phyloP scores from a whole-genome alignment of 176 grass and related monocot species.

The Typha latifolia region DNA sequence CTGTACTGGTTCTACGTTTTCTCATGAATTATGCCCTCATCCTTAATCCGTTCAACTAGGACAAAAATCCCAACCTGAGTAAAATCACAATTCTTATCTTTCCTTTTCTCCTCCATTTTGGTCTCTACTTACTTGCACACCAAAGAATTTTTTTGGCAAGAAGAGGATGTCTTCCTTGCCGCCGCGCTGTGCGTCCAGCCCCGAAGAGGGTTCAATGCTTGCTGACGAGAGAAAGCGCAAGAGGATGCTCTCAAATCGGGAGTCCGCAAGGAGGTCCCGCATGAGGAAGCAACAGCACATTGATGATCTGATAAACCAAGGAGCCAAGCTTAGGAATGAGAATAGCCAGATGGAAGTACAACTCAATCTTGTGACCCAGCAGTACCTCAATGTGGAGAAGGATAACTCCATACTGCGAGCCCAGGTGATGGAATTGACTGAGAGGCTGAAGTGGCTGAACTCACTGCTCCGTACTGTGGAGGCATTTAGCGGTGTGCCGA shows the following conservation, averaged over 20 bases:
- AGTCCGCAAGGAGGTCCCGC: conserved; percentile 65
- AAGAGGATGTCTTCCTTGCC: conserved; percentile 14
- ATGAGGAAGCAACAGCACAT: conserved; percentile 52
- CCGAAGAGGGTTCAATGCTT: conserved; percentile 20
- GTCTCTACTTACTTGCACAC: background rate
- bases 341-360: conserved; percentile 35
- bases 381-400: conserved; percentile 38
- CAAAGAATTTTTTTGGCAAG: background rate
- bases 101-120: background rate
- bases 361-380: conserved; percentile 14
- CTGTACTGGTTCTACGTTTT: conserved; percentile 95
- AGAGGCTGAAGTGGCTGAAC: conserved; percentile 36
- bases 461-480: conserved; percentile 42
- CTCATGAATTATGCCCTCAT: conserved; percentile 34
- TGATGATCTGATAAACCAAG: conserved; percentile 26
- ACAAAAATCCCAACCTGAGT: background rate
- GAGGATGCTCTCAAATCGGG: conserved; percentile 76
- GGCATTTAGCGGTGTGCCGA: conserved; percentile 26
- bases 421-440: conserved; percentile 31
- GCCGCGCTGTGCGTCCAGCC: conserved; percentile 11
- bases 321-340: conserved; percentile 23
- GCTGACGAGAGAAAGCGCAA: conserved; percentile 57
- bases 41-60: background rate
- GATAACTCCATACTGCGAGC: conserved; percentile 43
- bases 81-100: background rate